Evolutionary conservation across 768 basidiomycete species (phyloP), one percentile per base, ranked within the genome.

Genomic region (Lepiota brunneoincarnata): DNA sequence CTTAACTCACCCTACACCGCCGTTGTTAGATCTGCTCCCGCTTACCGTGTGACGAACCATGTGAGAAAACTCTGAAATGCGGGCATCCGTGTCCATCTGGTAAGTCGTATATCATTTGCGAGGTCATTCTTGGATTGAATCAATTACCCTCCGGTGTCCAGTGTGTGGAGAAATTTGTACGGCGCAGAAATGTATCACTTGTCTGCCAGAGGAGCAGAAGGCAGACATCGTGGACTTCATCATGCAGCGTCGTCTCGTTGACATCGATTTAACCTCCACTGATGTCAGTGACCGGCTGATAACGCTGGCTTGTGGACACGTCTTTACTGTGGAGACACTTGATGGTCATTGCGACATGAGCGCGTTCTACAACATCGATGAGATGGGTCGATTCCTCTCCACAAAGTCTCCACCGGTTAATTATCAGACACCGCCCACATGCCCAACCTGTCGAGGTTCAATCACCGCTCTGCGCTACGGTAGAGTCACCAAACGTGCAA

Each of bases 261-360:
- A 87, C 0, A 61, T 87, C 26, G 65, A 75, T 3, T 66, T 69
- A 5, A 69, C 76, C 18, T 38, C 41, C 15, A 45, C 58, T 12
- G 70, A 63, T 3, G 44, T 80, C 26, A 79, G 82, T 55, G 78
- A 82, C 35, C 64, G 81, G 10, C 60, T 83, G 47, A 83, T 89
- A 60, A 84, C 85, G 1, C 72, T 87, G 38, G 80, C 81, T 0
- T 89, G 88, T 61, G 58, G 76, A 0, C 88, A 90, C 63, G 66
- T 77, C 2, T 88, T 90, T 64, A 89, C 88, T 0, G 78, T 87
- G 14, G 86, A 86, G 63, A 85, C 84, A 0, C 72, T 90, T 17
- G 87, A 90, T 58, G 87, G 85, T 0, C 69, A 75, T 39, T 82
- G 79, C 57, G 61, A 68, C 12, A 72, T 89, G 66, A 42, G 47